Base-by-base conservation (phyloP, 106 monocot species). In the Amphibolis antarctica region DNA sequence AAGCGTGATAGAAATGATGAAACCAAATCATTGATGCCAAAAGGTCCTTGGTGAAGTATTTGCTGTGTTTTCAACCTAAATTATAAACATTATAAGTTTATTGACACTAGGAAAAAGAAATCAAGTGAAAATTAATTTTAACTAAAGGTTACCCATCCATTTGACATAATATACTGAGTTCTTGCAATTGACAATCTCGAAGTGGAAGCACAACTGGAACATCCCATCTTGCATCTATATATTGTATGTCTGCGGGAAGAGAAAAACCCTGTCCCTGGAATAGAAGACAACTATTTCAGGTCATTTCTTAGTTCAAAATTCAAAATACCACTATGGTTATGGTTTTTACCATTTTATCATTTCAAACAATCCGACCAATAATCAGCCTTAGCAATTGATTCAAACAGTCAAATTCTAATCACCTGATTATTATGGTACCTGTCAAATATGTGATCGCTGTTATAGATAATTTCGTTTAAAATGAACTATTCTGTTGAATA, bases 211-310 rank as follows among this genome's bases (percentile, higher is more conserved):
- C 74, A 7, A 98, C 64, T 0, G 91, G 98, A n/a, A 88, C 54
- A 64, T 82, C 77, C 90, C 80, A 83, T 65, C 98, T 82, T 74
- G 85, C 61, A 73, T 98, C 98, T 57, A 98, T 82, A 77, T 98
- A 91, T 53, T 98, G 98, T 47, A 98, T 63, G 76, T 98, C 84
- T 58, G 87, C 98, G 13, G 91, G 85, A 55, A 98, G 77, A 66
- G 98, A 74, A 71, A 80, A 98, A 64, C 98, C 91, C 82, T 79
- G 86, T 42, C 98, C 98, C 98, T 98, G 75, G 46, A 44, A 11
- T 74, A 45, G 42, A 50, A 53, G 30, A 46, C 17, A 53, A 53
- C 4, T 4, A 4, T 36, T 36, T 7, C 36, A 4, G 36, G 2
- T 36, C 36, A 36, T 36, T 36, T 36, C 36, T 4, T 36, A 7